These are phyloP conservation scores for Paraconiothyrium brasiliense DNA, from an alignment of 2,329 filamentous ascomycete species.

Conservation along the genomic window DNA sequence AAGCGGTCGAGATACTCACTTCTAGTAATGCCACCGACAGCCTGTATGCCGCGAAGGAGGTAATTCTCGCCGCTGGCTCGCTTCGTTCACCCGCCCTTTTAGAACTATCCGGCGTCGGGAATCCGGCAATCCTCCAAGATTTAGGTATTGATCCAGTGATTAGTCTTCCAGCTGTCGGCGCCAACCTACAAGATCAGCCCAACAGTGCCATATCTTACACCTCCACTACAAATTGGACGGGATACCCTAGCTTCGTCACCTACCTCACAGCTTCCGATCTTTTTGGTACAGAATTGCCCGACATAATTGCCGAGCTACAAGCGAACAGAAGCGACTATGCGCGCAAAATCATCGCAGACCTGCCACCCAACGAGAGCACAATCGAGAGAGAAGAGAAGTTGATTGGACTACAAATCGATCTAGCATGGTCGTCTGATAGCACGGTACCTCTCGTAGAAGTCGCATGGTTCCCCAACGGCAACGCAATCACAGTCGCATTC, in stretches of 20 bases:
- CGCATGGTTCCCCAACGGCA: slow-evolving; percentile 49
- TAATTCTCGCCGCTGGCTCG: slow-evolving; percentile 49
- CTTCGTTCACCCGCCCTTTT: slow-evolving; percentile 46
- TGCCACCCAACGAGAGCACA: slow-evolving; percentile 28
- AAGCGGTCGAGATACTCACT: slow-evolving; percentile 37
- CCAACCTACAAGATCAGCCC: slow-evolving; percentile 48
- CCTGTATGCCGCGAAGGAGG: slow-evolving; percentile 37
- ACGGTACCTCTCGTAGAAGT: slow-evolving; percentile 59
- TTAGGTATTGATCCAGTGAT: slow-evolving; percentile 33
- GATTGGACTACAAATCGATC: slow-evolving; percentile 57
- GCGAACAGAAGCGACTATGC: slow-evolving; percentile 44
- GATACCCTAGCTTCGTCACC: slow-evolving; percentile 49
- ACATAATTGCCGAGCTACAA: slow-evolving; percentile 33
- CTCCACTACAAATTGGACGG: slow-evolving; percentile 46
- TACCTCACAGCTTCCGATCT: slow-evolving; percentile 49
- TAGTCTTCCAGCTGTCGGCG: slow-evolving; percentile 39
- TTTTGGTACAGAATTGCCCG: slow-evolving; percentile 39
- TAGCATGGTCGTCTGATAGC: slow-evolving; percentile 55
- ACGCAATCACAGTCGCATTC: slow-evolving; percentile 47
- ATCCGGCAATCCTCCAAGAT: slow-evolving; percentile 35
- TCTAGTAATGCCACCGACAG: slow-evolving; percentile 26
- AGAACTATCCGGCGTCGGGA: slow-evolving; percentile 50
- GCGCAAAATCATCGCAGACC: slow-evolving; percentile 31
- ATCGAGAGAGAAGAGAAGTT: slow-evolving; percentile 51
- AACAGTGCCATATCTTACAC: slow-evolving; percentile 37